Evolutionary conservation across 2,329 filamentous ascomycete genomes (phyloP), one percentile per base, ranked within the genome.

Genomic region (Colletotrichum sansevieriae): DNA sequence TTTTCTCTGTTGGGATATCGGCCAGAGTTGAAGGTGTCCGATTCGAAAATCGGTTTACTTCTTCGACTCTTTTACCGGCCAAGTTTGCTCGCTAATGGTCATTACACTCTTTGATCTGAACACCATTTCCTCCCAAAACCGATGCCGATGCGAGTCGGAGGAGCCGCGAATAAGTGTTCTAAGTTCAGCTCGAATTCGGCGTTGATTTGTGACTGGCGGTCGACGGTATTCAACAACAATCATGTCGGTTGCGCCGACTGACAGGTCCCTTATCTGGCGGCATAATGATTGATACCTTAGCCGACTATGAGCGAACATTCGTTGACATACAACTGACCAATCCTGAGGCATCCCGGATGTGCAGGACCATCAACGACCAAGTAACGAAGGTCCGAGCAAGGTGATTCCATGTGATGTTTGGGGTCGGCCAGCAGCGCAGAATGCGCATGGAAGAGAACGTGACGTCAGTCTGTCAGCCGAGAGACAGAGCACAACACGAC

Each of bases 381-480:
- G 20, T 12, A 59, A 25, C 7, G 47, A 9, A 20, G 9, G 13
- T 52, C 15, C 20, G 15, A 20, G 52, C n/a, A 68, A 41, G 29
- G 54, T 37, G 60, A 41, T 9, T 18, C 22, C 18, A 46, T 46
- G 46, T 41, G 22, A 35, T 43, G 25, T 18, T 18, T 20, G 46
- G 41, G 41, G 37, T 58, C 13, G 33, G 47, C 52, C 60, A 59
- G 65, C 65, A 46, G 46, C 39, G 35, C 20, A 18, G 41, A 61
- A 58, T 29, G 35, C 20, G 39, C 22, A 3, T 41, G 37, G 51
- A 41, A 10, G 20, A n/a, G 47, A 39, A n/a, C 25, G 43, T 68
- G 62, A 66, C 62, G 66, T 68, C 66, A 68, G 62, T 15, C 15
- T n/a, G 47, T 59, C 54, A 59, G 61, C n/a, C 35, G 54, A 46